Evolutionary conservation across 257 asterid genomes (phyloP).

Genomic region (Solanum appendiculatum): DNA sequence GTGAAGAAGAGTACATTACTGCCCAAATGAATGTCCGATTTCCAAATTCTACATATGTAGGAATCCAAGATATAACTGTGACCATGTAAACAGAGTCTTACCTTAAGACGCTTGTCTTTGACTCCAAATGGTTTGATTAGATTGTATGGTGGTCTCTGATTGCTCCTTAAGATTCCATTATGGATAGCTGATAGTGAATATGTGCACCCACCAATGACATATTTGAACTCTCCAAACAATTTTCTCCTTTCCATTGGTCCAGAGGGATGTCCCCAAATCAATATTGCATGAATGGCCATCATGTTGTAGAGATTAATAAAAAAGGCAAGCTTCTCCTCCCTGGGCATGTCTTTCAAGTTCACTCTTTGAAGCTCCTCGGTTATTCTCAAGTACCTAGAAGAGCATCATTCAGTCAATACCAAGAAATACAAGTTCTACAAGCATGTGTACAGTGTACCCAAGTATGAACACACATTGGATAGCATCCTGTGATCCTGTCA

Average conservation of each 20-base stretch:
- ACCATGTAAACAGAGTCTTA: conserved; percentile 5
- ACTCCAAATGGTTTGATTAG: conserved; percentile 62
- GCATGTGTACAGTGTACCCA: not conserved
- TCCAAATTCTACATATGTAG: not conserved
- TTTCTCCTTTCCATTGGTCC: conserved; percentile 67
- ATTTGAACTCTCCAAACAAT: conserved; percentile 75
- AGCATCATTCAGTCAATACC: not conserved
- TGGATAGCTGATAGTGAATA: conserved; percentile 78
- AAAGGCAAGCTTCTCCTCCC: conserved; percentile 87
- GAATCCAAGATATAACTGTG: not conserved
- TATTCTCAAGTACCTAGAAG: conserved; percentile 66
- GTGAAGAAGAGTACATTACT: not conserved
- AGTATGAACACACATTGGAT: not conserved
- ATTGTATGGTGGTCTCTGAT: conserved; percentile 88
- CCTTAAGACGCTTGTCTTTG: conserved; percentile 57
- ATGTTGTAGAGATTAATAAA: conserved; percentile 73
- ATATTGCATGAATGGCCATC: conserved; percentile 70
- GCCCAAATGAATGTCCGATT: not conserved
- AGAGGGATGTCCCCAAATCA: conserved; percentile 66
- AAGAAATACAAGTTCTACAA: not conserved
- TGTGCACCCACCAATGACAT: conserved; percentile 83
- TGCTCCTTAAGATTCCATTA: conserved; percentile 80
- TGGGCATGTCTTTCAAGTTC: conserved; percentile 44
- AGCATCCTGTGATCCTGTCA: not conserved
- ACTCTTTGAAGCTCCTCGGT: conserved; percentile 89